phyloP scores from a whole-genome alignment of 768 basidiomycete species.

The Boletus pseudo-olivaceus region DNA sequence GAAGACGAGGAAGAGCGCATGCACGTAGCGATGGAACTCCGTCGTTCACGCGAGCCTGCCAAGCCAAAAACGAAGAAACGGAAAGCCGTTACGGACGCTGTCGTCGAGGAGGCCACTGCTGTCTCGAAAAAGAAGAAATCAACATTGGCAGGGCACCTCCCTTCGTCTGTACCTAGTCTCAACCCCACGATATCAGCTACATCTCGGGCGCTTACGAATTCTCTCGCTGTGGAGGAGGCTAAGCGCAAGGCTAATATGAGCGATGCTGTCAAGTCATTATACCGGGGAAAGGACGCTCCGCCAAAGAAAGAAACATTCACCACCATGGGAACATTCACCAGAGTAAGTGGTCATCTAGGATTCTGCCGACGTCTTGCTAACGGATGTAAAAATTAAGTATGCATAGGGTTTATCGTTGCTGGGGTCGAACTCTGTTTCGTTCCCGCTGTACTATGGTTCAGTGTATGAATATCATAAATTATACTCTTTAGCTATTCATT shows the following conservation, averaged over 20 bases:
- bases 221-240: slow-evolving; percentile 75
- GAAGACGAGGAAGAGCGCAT: slow-evolving; percentile 62
- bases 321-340: slow-evolving; percentile 88
- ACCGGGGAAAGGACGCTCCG: slow-evolving; percentile 51
- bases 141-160: slow-evolving; percentile 7
- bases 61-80: slow-evolving; percentile 59
- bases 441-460: slow-evolving; percentile 2
- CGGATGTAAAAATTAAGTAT: slow-evolving; percentile 10
- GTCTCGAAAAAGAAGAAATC: slow-evolving; percentile 44
- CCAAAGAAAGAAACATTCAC: slow-evolving; percentile 82
- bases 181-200: slow-evolving; percentile 54
- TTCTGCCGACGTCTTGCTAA: slow-evolving; percentile 1
- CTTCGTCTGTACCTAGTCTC: slow-evolving; percentile 28
- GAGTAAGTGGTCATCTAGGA: slow-evolving; percentile 50
- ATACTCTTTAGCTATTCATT: neutral
- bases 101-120: slow-evolving; percentile 26
- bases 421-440: neutral
- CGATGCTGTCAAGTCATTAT: slow-evolving; percentile 80
- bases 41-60: slow-evolving; percentile 51
- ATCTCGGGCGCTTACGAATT: slow-evolving; percentile 63
- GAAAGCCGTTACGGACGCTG: slow-evolving; percentile 43
- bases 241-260: slow-evolving; percentile 85
- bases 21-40: slow-evolving; percentile 51
- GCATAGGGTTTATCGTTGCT: slow-evolving; percentile 7
- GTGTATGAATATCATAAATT: slow-evolving; percentile 11